Evolutionary conservation across 2,329 filamentous ascomycete species (phyloP).

Genomic region (Fusarium begoniae): DNA sequence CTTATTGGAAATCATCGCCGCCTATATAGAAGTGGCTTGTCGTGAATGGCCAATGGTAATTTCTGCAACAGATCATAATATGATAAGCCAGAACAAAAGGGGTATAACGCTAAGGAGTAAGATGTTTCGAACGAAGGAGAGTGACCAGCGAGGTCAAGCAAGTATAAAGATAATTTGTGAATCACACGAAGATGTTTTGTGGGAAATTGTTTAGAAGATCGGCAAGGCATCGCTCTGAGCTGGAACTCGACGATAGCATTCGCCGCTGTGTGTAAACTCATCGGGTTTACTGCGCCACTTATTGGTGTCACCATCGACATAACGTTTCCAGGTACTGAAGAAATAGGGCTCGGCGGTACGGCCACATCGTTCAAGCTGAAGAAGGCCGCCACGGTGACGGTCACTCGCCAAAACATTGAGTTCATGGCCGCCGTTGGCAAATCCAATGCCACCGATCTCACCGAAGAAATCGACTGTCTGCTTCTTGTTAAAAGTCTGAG

Average conservation of each 20-base stretch:
- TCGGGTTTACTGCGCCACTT: constrained; percentile 23
- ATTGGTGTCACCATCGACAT: not conserved
- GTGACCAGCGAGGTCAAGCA: constrained; percentile 4
- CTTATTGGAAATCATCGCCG: not conserved
- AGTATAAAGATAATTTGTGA: constrained; percentile 4
- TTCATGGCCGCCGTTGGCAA: constrained; percentile 73
- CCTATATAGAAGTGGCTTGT: not conserved
- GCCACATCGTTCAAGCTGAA: constrained; percentile 65
- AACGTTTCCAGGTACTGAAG: constrained; percentile 29
- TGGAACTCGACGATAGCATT: constrained; percentile 29
- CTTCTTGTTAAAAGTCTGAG: constrained; percentile 68
- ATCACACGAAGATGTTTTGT: not conserved
- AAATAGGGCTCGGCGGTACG: constrained; percentile 41
- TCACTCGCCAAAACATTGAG: constrained; percentile 77
- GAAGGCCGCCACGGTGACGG: constrained; percentile 69
- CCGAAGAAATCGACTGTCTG: constrained; percentile 80
- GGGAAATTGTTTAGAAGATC: constrained; percentile 15
- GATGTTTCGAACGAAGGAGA: not conserved
- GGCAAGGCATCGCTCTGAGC: constrained; percentile 26
- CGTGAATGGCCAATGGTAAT: not conserved
- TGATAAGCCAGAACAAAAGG: constrained; percentile 25
- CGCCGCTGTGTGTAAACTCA: constrained; percentile 4
- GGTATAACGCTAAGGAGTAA: constrained; percentile 25
- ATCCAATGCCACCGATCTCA: constrained; percentile 74
- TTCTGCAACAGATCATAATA: not conserved